Conservation (phyloP, 2,329 filamentous ascomycete species). For the Pyrenophora graminea region DNA sequence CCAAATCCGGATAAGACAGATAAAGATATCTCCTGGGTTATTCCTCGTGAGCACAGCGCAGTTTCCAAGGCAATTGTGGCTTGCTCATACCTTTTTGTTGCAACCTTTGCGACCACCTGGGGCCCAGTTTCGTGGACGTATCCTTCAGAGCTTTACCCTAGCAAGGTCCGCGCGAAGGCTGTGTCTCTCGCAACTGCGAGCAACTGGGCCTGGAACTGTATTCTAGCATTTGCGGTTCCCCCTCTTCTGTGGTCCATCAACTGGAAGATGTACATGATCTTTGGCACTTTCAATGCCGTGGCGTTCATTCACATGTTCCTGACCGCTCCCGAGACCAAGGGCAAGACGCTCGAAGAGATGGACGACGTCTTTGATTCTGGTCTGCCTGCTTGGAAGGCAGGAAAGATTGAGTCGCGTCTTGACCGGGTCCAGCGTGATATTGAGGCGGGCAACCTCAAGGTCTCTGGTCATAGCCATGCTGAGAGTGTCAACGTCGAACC, state of each 20-base stretch:
- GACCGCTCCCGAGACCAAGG: slow-evolving; percentile 48
- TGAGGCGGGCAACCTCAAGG: slow-evolving; percentile 43
- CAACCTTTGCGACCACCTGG: slow-evolving; percentile 51
- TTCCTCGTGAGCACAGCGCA: slow-evolving; percentile 56
- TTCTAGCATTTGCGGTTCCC: slow-evolving; percentile 48
- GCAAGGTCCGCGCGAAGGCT: slow-evolving; percentile 49
- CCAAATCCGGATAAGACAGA: slow-evolving; percentile 36
- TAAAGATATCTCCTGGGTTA: slow-evolving; percentile 61
- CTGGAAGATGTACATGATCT: slow-evolving; percentile 51
- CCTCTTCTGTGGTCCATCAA: slow-evolving; percentile 48
- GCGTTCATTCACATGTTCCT: slow-evolving; percentile 49
- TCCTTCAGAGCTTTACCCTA: slow-evolving; percentile 47
- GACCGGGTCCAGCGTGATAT: slow-evolving; percentile 44
- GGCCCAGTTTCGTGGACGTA: slow-evolving; percentile 45
- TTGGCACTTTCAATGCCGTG: slow-evolving; percentile 45
- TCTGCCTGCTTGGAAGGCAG: slow-evolving; percentile 42
- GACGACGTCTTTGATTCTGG: slow-evolving; percentile 47
- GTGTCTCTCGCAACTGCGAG: slow-evolving; percentile 46
- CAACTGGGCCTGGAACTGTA: slow-evolving; percentile 49
- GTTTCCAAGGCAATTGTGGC: slow-evolving; percentile 60
- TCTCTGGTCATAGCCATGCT: slow-evolving; percentile 14
- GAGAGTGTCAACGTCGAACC: slow-evolving; percentile 24
- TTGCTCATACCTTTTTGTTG: slow-evolving; percentile 51
- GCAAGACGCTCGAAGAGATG: slow-evolving; percentile 49
- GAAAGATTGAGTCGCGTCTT: slow-evolving; percentile 37